Evolutionary conservation across 495 filamentous ascomycete genomes (phyloP).

Genomic region (Astrocystis sublimbata): DNA sequence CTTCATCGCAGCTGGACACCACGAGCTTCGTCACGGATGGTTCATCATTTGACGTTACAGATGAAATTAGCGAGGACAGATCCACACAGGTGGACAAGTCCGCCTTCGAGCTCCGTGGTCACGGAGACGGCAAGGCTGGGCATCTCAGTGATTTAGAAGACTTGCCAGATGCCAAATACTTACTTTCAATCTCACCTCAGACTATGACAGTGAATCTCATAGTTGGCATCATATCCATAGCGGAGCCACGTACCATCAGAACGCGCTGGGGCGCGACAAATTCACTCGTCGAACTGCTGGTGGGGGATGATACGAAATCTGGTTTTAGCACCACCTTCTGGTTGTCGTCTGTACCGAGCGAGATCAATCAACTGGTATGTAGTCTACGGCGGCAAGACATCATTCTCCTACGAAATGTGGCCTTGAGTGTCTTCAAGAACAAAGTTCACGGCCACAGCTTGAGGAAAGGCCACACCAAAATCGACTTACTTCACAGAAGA

Average conservation of each 20-base stretch:
- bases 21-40: constrained; percentile 25
- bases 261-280: constrained; percentile 57
- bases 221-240: constrained; percentile 72
- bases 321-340: constrained; percentile 86
- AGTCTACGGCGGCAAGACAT: constrained; percentile 68
- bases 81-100: constrained; percentile 1
- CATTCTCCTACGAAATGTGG: constrained; percentile 73
- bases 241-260: constrained; percentile 58
- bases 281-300: constrained; percentile 72
- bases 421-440: constrained; percentile 68
- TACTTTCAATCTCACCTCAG: constrained; percentile 70
- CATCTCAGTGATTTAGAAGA: constrained; percentile 65
- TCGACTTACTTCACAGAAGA: constrained; percentile 65
- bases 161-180: constrained; percentile 68
- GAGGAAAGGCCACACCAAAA: constrained; percentile 65
- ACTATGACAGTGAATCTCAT: constrained; percentile 79
- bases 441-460: constrained; percentile 78
- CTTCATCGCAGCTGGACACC: constrained; percentile 51
- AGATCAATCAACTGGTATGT: constrained; percentile 47
- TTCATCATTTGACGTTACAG: constrained; percentile 29
- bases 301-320: constrained; percentile 82
- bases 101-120: background rate
- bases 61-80: constrained; percentile 20
- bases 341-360: constrained; percentile 50
- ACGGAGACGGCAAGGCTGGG: background rate